Evolutionary conservation across 306 rosid species (phyloP).

Genomic region (Carpinus fangiana): DNA sequence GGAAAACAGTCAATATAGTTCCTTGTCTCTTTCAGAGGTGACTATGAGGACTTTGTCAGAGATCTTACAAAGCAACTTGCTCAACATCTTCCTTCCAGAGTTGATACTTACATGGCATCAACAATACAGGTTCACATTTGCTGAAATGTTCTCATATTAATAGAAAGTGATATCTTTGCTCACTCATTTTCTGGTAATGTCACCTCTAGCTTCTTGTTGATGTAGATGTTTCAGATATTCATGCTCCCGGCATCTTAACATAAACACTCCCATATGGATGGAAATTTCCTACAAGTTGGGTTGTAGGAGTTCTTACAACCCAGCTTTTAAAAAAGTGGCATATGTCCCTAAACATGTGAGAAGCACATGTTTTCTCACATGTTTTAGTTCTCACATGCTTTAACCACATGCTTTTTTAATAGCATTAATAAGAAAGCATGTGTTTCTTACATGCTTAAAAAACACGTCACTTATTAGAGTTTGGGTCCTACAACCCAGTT

Average conservation of each 20-base stretch:
- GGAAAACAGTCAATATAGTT: conserved; percentile 3
- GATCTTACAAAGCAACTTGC: conserved; percentile 74
- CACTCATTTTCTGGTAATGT: neutral
- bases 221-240: neutral
- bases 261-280: neutral
- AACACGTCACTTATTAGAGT: too few relatives aligned
- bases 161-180: neutral
- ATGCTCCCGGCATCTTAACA: neutral
- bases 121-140: conserved; percentile 62
- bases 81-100: conserved; percentile 76
- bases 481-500: too few relatives aligned
- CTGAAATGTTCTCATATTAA: conserved; percentile 14
- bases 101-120: conserved; percentile 77
- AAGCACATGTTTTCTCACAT: too few relatives aligned
- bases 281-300: too few relatives aligned
- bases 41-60: conserved; percentile 79
- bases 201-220: neutral
- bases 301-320: too few relatives aligned
- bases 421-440: too few relatives aligned
- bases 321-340: too few relatives aligned
- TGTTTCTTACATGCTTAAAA: too few relatives aligned
- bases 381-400: too few relatives aligned
- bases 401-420: too few relatives aligned
- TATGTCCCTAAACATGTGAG: too few relatives aligned
- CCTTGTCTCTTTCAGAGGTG: conserved; percentile 52